Evolutionary conservation across 805 yeast genomes (phyloP).

Genomic region (Cyberlindnera samutprakarnensis): DNA sequence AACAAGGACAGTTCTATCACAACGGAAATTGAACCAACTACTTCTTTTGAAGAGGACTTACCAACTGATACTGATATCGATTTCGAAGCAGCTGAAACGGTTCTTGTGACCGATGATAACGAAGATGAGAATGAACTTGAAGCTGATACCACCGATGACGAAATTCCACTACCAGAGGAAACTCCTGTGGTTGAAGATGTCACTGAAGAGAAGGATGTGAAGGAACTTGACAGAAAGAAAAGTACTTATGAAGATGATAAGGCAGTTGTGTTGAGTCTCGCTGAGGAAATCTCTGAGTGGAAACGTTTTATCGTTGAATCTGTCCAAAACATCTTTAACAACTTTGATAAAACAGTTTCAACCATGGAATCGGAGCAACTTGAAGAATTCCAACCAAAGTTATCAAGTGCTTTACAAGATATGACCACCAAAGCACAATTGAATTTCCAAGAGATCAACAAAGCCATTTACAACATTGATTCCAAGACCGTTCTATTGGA

Average conservation of each 20-base stretch:
- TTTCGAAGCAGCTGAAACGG: conserved; percentile 6
- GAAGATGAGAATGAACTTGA: conserved; percentile 4
- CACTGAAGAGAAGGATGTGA: conserved; percentile 5
- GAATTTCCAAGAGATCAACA: conserved; percentile 23
- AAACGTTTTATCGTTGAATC: conserved; percentile 29
- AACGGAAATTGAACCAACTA: conserved; percentile 4
- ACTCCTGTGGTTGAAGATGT: conserved; percentile 3
- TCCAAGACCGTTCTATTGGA: conserved; percentile 26
- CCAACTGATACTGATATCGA: conserved; percentile 2
- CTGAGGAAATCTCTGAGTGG: conserved; percentile 31
- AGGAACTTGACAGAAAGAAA: too few relatives aligned
- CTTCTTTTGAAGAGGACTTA: conserved; percentile 7
- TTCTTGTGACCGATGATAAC: conserved; percentile 8
- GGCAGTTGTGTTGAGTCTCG: conserved; percentile 14
- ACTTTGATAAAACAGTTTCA: conserved; percentile 31
- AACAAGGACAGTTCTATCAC: conserved; percentile 2
- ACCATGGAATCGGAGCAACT: conserved; percentile 23
- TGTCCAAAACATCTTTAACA: conserved; percentile 29
- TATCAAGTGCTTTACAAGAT: conserved; percentile 29
- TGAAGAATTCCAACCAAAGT: conserved; percentile 20
- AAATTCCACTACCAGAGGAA: conserved; percentile 5
- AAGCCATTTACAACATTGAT: conserved; percentile 30
- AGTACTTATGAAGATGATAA: conserved; percentile 9
- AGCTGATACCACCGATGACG: conserved; percentile 1
- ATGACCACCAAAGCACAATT: conserved; percentile 22